A percentile compares a stretch with the other conserved stretches of the same genome.
Conservation (phyloP, 169 alveolate genomes). For the Toxoplasma gondii region DNA sequence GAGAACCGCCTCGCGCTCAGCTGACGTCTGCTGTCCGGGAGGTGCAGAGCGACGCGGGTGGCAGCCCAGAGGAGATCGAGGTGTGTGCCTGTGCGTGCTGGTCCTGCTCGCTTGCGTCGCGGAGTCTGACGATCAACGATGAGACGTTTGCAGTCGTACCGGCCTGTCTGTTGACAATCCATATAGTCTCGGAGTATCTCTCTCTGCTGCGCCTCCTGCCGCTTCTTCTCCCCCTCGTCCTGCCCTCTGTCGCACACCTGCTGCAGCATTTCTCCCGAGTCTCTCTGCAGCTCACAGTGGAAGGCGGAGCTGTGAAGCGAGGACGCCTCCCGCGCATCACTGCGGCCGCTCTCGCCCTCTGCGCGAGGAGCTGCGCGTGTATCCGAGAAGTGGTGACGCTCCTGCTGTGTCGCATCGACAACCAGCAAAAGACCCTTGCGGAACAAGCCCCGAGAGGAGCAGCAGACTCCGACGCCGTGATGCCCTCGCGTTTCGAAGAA, state of each 20-base stretch:
- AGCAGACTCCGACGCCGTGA: background rate
- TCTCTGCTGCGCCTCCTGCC: constrained; percentile 24
- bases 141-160: background rate
- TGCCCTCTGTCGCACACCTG: constrained; percentile 15
- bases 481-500: too few species aligned
- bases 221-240: constrained; percentile 10
- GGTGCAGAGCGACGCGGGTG: background rate
- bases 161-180: background rate
- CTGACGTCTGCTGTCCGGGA: background rate
- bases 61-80: background rate
- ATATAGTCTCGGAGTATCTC: constrained; percentile 26
- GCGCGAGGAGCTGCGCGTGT: constrained; percentile 26
- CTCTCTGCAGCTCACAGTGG: constrained; percentile 44
- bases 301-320: constrained; percentile 47
- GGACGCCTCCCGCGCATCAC: constrained; percentile 40
- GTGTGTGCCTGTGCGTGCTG: background rate
- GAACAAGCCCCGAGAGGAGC: background rate
- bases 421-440: background rate
- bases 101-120: background rate
- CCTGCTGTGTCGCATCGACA: background rate
- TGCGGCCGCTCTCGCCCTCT: constrained; percentile 14
- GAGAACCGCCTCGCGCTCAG: background rate
- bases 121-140: background rate
- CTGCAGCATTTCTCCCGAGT: constrained; percentile 37
- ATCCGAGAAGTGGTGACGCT: background rate